Conservation (phyloP, 768 basidiomycete species). For the Hygrophoropsis aurantiaca region DNA sequence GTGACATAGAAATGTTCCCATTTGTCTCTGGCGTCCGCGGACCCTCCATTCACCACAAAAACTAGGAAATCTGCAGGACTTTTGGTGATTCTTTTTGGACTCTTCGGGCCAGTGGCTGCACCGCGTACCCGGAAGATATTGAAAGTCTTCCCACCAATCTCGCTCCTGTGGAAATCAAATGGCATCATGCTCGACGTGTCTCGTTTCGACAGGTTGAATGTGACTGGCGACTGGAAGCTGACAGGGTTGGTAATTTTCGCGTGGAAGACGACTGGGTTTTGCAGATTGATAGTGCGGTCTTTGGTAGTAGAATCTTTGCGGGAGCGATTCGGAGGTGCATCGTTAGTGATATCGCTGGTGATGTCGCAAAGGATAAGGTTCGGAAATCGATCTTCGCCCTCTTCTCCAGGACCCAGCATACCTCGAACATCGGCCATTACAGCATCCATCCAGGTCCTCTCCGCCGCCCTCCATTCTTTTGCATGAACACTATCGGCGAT, state of each 20-base stretch:
- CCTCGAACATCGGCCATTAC: conserved; percentile 25
- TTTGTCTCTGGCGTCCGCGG: conserved; percentile 7
- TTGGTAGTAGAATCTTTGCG: too few species aligned
- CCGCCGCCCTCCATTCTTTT: conserved; percentile 15
- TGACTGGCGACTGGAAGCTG: conserved; percentile 9
- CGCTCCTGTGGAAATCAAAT: background rate
- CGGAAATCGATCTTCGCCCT: conserved; percentile 11
- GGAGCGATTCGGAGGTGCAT: too few species aligned
- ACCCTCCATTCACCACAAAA: conserved; percentile 13
- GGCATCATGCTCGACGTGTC: conserved; percentile 16
- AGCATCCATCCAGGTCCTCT: conserved; percentile 23
- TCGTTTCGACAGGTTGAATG: conserved; percentile 14
- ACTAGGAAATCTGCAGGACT: conserved; percentile 23
- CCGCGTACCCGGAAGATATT: conserved; percentile 19
- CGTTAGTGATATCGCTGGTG: background rate
- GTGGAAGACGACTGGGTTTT: too few species aligned
- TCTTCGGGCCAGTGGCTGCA: conserved; percentile 11
- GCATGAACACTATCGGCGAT: conserved; percentile 15
- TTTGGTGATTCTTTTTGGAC: conserved; percentile 15
- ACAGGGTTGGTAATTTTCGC: too few species aligned
- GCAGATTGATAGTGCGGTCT: too few species aligned
- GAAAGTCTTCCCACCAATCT: conserved; percentile 22
- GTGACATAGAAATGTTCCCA: conserved; percentile 13
- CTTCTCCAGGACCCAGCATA: conserved; percentile 24
- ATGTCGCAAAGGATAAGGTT: conserved; percentile 16